Percentiles rank a stretch among this genome's conserved stretches.
These are phyloP conservation scores for Phytophthora pinifolia DNA, from an alignment of 352 stramenopile species.

Conservation along the genomic window DNA sequence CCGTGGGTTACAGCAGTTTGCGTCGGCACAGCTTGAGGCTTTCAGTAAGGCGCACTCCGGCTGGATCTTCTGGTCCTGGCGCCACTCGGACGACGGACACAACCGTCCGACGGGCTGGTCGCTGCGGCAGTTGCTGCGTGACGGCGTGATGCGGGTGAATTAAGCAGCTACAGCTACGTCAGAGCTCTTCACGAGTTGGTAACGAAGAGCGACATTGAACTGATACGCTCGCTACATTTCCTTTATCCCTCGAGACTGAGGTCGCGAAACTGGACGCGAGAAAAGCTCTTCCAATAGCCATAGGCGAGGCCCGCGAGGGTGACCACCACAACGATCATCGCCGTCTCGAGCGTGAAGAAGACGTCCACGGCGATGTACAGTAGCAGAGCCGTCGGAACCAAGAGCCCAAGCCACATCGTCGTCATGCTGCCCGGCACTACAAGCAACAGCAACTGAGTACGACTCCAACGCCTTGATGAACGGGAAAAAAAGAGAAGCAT, in stretches of 20 bases:
- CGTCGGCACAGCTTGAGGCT: constrained; percentile 51
- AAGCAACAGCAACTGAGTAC: not conserved
- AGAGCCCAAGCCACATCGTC: constrained; percentile 30
- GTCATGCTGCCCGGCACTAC: constrained; percentile 38
- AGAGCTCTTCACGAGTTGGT: not conserved
- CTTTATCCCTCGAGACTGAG: constrained; percentile 14
- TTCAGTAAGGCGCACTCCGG: constrained; percentile 66
- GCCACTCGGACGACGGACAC: constrained; percentile 68
- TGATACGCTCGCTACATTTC: constrained; percentile 5
- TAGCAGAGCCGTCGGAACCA: constrained; percentile 40
- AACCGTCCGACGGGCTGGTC: constrained; percentile 66
- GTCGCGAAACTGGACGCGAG: constrained; percentile 40
- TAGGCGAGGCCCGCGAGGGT: constrained; percentile 40
- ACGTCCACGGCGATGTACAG: constrained; percentile 54
- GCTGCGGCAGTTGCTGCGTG: constrained; percentile 72
- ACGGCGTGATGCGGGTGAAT: constrained; percentile 54
- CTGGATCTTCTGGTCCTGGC: constrained; percentile 90
- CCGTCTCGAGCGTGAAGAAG: constrained; percentile 48
- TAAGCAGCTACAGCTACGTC: constrained; percentile 17
- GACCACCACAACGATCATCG: constrained; percentile 39
- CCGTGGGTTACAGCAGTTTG: constrained; percentile 48
- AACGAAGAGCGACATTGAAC: not conserved
- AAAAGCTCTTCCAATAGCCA: constrained; percentile 47
- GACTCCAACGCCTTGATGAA: constrained; percentile 13
- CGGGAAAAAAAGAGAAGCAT: not conserved